Evolutionary conservation across 1,284 basidiomycete genomes (phyloP).

Genomic region (Moesziomyces sp.): DNA sequence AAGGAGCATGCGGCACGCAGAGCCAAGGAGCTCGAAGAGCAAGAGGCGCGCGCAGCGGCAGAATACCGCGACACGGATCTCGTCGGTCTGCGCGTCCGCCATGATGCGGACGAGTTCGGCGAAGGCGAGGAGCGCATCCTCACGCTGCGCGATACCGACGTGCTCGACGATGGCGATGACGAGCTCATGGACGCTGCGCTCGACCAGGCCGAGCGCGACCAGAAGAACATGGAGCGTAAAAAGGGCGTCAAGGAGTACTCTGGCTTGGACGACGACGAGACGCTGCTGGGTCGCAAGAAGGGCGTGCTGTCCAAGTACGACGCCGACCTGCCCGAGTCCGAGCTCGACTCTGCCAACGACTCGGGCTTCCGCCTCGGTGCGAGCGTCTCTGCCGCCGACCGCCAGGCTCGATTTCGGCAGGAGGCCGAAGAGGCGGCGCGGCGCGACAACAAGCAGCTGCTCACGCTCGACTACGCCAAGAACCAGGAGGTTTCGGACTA

Average conservation of each 20-base stretch:
- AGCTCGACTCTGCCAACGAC: constrained; percentile 14
- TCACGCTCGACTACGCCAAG: constrained; percentile 87
- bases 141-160: constrained; percentile 92
- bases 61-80: constrained; percentile 74
- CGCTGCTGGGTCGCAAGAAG: constrained; percentile 76
- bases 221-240: constrained; percentile 84
- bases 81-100: constrained; percentile 90
- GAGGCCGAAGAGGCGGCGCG: constrained; percentile 74
- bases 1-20: constrained; percentile 82
- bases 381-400: constrained; percentile 33
- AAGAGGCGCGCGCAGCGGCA: constrained; percentile 79
- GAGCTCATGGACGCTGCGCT: constrained; percentile 94
- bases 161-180: constrained; percentile 96
- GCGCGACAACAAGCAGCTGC: constrained; percentile 68
- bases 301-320: constrained; percentile 95
- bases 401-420: constrained; percentile 69
- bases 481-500: constrained; percentile 88
- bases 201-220: constrained; percentile 82
- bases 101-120: constrained; percentile 81
- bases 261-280: constrained; percentile 94
- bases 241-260: constrained; percentile 90
- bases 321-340: constrained; percentile 79
- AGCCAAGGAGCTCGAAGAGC: constrained; percentile 80
- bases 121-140: constrained; percentile 95
- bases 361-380: constrained; percentile 54